Evolutionary conservation across 2,329 filamentous ascomycete genomes (phyloP), one percentile per base, ranked within the genome.

Genomic region (Blumeriella jaapii): DNA sequence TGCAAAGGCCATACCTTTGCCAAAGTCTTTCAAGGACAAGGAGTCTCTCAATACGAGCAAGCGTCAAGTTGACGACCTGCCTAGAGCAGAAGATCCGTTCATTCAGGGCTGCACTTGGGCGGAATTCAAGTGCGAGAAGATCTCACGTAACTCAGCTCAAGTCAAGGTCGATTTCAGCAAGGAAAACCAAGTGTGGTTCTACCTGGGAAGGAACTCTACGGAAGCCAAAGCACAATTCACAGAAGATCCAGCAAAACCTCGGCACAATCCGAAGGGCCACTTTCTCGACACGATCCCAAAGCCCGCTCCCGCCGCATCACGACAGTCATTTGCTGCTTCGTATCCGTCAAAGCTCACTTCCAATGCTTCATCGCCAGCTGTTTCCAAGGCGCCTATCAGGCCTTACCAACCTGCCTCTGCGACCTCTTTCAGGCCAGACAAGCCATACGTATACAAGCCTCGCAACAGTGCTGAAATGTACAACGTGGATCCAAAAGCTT

Each of bases 201-300:
- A 95, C 56, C 68, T 98, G 41, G 84, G 84, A 19, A 75, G 75
- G 55, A 73, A 71, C 13, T 96, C 89, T 14, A 95, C 89, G 5
- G 89, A 96, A 53, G 82, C 85, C 35, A 86, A 79, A 57, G 79
- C 86, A 16, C 85, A 93, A 56, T 98, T 91, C 60, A 93, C 87
- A 4, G 82, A 91, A 51, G 77, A 93, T 59, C 73, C 70, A 27
- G 44, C 52, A 6, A 66, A 59, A 9, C 67, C 60, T n/a, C 62
- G 63, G 29, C 69, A 84, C 57, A 83, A 84, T 40, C 61, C 68
- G 2, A 78, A 71, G 59, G 77, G 75, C 46, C 82, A 80, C 54
- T 87, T 80, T 57, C 58, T 86, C 54, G 78, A 84, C 29, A 77
- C 78, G 2, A 63, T 85, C 34, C 74, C 64, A 33, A 73, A 72